These are phyloP conservation scores for Diaporthe vexans DNA, from an alignment of 2,329 filamentous ascomycete genomes.

Conservation along the genomic window DNA sequence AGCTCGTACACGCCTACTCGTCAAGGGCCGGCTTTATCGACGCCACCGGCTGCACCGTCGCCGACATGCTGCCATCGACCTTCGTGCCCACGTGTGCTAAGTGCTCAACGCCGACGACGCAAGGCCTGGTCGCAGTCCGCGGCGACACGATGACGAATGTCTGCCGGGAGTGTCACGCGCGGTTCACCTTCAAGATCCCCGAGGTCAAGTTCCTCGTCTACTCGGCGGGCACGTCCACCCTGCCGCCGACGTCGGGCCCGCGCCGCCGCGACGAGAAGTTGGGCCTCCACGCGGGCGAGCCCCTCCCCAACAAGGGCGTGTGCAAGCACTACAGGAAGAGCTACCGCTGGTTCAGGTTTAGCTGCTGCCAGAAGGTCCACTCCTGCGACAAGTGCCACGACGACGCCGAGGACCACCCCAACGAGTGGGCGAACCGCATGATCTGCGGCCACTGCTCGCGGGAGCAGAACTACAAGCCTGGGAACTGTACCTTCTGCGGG, in stretches of 20 bases:
- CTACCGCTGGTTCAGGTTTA: conserved; percentile 76
- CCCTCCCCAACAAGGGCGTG: conserved; percentile 66
- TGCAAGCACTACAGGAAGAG: conserved; percentile 72
- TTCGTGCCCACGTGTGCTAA: conserved; percentile 84
- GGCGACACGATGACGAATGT: conserved; percentile 81
- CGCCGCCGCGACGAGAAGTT: conserved; percentile 66
- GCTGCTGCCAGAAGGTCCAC: conserved; percentile 71
- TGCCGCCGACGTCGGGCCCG: conserved; percentile 52
- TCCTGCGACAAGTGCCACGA: conserved; percentile 84
- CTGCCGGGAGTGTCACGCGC: conserved; percentile 83
- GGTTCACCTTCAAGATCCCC: conserved; percentile 84
- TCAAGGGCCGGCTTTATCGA: conserved; percentile 85
- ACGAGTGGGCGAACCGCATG: conserved; percentile 89
- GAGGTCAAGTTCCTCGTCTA: conserved; percentile 84
- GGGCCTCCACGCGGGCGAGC: conserved; percentile 69
- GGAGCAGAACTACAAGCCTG: conserved; percentile 83
- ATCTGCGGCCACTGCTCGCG: conserved; percentile 84
- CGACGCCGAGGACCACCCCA: conserved; percentile 75
- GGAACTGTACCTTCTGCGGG: conserved; percentile 82
- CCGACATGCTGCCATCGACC: conserved; percentile 83
- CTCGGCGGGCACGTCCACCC: conserved; percentile 63
- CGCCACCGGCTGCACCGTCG: conserved; percentile 78
- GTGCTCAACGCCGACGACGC: conserved; percentile 78
- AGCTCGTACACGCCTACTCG: conserved; percentile 80
- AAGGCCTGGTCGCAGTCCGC: conserved; percentile 79